Conservation (phyloP, 805 yeast genomes). For the Starmerella apis region DNA sequence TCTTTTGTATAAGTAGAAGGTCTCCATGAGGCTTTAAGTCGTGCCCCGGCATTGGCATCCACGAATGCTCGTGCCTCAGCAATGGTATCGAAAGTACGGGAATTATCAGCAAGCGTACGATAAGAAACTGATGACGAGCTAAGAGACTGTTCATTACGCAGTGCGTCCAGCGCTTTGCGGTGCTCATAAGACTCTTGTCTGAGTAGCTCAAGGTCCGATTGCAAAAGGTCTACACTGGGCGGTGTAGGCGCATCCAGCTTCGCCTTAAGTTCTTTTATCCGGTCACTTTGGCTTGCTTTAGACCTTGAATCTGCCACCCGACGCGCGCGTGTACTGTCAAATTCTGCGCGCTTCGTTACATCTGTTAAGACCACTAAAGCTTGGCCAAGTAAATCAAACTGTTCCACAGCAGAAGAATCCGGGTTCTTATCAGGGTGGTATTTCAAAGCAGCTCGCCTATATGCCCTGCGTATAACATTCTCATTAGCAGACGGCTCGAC, state of each 20-base stretch:
- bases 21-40: slow-evolving; percentile 1
- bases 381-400: slow-evolving; percentile 26
- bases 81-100: slow-evolving; percentile 10
- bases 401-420: slow-evolving; percentile 20
- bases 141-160: neutral
- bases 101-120: slow-evolving; percentile 7
- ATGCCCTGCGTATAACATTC: slow-evolving; percentile 77
- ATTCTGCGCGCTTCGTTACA: slow-evolving; percentile 14
- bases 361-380: slow-evolving; percentile 28
- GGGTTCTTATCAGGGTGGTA: slow-evolving; percentile 82
- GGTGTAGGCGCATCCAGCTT: neutral
- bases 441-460: slow-evolving; percentile 77
- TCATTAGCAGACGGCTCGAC: slow-evolving; percentile 73
- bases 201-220: slow-evolving; percentile 6
- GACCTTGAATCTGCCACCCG: neutral
- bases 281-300: neutral
- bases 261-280: neutral
- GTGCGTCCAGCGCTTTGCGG: slow-evolving; percentile 7
- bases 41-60: slow-evolving; percentile 10
- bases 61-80: slow-evolving; percentile 17
- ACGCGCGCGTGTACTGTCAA: neutral
- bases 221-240: neutral
- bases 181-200: slow-evolving; percentile 8
- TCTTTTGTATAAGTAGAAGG: slow-evolving; percentile 2
- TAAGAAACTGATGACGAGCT: neutral